Evolutionary conservation across 495 filamentous ascomycete species (phyloP).

Genomic region (Lineolata rhizophorae): DNA sequence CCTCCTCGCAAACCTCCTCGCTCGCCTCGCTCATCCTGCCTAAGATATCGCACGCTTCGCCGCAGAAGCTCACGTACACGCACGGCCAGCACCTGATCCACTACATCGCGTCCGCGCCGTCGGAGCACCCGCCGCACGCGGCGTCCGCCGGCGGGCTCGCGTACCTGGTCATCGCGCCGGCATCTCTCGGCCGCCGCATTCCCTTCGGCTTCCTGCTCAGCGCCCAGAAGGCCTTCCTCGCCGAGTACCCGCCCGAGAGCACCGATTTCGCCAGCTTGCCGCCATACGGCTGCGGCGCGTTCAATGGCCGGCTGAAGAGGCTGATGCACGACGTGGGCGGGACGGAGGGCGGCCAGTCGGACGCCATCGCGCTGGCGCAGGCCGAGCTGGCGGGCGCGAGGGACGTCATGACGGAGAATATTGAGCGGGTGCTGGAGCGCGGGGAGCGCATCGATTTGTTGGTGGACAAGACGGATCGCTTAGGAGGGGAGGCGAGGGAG

Average conservation of each 20-base stretch:
- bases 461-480: slow-evolving; percentile 88
- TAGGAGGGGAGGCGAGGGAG: slow-evolving; percentile 70
- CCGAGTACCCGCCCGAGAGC: slow-evolving; percentile 39
- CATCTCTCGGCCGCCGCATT: slow-evolving; percentile 60
- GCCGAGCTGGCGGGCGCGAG: slow-evolving; percentile 80
- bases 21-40: slow-evolving; percentile 90
- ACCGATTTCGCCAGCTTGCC: slow-evolving; percentile 60
- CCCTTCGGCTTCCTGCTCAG: slow-evolving; percentile 85
- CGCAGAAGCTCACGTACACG: slow-evolving; percentile 85
- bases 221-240: slow-evolving; percentile 71
- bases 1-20: slow-evolving; percentile 51
- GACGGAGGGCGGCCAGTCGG: slow-evolving; percentile 46
- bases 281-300: slow-evolving; percentile 72
- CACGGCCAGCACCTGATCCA: slow-evolving; percentile 82
- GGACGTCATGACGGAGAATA: slow-evolving; percentile 97
- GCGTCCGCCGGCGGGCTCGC: slow-evolving; percentile 55
- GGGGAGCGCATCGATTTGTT: slow-evolving; percentile 89
- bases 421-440: slow-evolving; percentile 82
- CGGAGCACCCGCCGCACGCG: slow-evolving; percentile 26
- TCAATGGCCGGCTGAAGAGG: slow-evolving; percentile 55
- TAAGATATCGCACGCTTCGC: slow-evolving; percentile 61
- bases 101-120: slow-evolving; percentile 75
- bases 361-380: slow-evolving; percentile 66
- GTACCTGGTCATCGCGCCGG: slow-evolving; percentile 63
- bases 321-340: slow-evolving; percentile 75